Evolutionary conservation across 345 rosid genomes (phyloP).

Genomic region (Pistacia vera): DNA sequence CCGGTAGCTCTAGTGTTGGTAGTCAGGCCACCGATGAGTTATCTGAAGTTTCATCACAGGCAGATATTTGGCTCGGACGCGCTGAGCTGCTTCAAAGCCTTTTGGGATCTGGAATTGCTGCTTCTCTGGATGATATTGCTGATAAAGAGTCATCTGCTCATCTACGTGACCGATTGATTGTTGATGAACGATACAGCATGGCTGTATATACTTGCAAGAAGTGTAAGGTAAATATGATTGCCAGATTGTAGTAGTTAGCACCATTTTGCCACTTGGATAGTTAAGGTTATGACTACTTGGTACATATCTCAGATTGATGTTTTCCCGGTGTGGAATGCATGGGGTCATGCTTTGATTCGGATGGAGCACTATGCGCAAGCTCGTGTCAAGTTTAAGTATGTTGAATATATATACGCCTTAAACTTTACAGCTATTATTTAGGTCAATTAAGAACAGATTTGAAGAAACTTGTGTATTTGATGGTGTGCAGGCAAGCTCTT

Average conservation of each 20-base stretch:
- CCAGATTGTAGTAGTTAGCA: constrained; percentile 19
- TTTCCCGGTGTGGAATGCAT: constrained; percentile 96
- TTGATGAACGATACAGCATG: constrained; percentile 95
- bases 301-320: constrained; percentile 73
- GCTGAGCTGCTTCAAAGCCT: constrained; percentile 98
- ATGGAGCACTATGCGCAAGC: constrained; percentile 94
- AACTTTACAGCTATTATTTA: neutral
- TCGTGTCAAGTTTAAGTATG: constrained; percentile 93
- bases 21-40: constrained; percentile 79
- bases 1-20: constrained; percentile 89
- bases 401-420: constrained; percentile 9
- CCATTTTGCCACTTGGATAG: constrained; percentile 21
- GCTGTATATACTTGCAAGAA: constrained; percentile 95
- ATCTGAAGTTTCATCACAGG: constrained; percentile 68
- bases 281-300: constrained; percentile 20
- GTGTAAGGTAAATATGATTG: constrained; percentile 72
- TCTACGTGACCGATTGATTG: constrained; percentile 85
- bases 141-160: constrained; percentile 77
- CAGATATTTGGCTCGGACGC: constrained; percentile 84
- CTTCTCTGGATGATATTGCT: constrained; percentile 91
- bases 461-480: constrained; percentile 18
- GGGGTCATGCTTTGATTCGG: constrained; percentile 98
- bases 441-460: neutral
- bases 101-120: constrained; percentile 93
- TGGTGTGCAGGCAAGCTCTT: constrained; percentile 85